Evolutionary conservation across 495 filamentous ascomycete genomes (phyloP).

Genomic region (Penicillium desertorum): DNA sequence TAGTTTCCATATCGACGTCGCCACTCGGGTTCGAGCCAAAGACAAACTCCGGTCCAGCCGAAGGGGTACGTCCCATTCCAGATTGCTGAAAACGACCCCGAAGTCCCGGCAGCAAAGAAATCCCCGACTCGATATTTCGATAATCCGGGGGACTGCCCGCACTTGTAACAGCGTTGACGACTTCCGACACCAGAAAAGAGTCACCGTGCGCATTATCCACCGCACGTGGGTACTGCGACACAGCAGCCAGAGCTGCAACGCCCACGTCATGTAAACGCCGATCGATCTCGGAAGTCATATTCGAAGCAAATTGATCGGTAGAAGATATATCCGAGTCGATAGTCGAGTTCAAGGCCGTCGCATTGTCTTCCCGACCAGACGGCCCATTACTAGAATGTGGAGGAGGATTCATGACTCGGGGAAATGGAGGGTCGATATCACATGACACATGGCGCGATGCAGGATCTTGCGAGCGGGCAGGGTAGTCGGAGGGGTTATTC

Average conservation of each 20-base stretch:
- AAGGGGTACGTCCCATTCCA: conserved; percentile 23
- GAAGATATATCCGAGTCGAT: conserved; percentile 9
- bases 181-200: conserved; percentile 27
- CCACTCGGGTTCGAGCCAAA: conserved; percentile 10
- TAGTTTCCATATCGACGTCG: conserved; percentile 23
- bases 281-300: conserved; percentile 23
- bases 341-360: conserved; percentile 9
- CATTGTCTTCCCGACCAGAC: conserved; percentile 10
- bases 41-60: conserved; percentile 17
- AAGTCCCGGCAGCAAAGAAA: conserved; percentile 8
- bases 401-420: conserved; percentile 23
- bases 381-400: conserved; percentile 5
- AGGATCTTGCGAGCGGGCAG: conserved; percentile 7
- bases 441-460: conserved; percentile 27
- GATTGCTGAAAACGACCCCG: conserved; percentile 22
- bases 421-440: conserved; percentile 20
- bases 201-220: conserved; percentile 18
- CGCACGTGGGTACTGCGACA: conserved; percentile 34
- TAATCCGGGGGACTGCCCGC: conserved; percentile 1
- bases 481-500: conserved; percentile 13
- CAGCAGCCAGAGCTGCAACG: conserved; percentile 38
- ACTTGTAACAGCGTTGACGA: conserved; percentile 34
- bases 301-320: neutral
- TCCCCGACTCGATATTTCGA: conserved; percentile 10
- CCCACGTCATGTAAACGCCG: conserved; percentile 28